A percentile compares a stretch with the other conserved stretches of the same genome.
These are phyloP conservation scores for Pterocarpus santalinus DNA, from an alignment of 306 rosid species.

Conservation along the genomic window DNA sequence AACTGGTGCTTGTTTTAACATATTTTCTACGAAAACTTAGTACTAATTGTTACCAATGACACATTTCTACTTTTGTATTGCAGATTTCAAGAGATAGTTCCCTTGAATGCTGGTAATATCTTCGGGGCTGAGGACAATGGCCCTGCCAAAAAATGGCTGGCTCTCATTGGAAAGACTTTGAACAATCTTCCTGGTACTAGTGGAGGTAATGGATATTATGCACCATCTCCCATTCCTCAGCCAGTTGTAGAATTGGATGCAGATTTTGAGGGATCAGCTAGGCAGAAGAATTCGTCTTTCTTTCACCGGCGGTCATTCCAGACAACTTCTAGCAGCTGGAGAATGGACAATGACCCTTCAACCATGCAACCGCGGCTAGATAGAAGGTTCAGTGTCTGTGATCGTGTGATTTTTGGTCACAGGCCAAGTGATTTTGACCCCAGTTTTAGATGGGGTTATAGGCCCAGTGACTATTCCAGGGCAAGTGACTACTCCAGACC, in stretches of 20 bases:
- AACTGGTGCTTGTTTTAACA: not conserved
- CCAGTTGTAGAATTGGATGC: conserved; percentile 90
- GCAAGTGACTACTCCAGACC: conserved; percentile 86
- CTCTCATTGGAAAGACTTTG: conserved; percentile 88
- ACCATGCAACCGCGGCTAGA: conserved; percentile 77
- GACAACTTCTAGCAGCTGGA: conserved; percentile 82
- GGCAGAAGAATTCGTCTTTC: conserved; percentile 94
- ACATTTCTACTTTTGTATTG: conserved; percentile 39
- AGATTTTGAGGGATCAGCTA: conserved; percentile 93
- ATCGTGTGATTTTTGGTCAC: conserved; percentile 89
- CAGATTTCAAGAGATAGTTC: conserved; percentile 99
- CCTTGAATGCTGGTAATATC: conserved; percentile 95
- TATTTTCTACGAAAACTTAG: conserved; percentile 12
- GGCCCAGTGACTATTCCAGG: conserved; percentile 89
- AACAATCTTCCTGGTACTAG: conserved; percentile 95
- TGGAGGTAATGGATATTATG: conserved; percentile 76
- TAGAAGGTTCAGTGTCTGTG: conserved; percentile 95
- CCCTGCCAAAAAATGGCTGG: conserved; percentile 97
- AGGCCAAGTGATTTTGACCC: conserved; percentile 83
- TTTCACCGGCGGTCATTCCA: conserved; percentile 95
- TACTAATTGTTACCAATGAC: conserved; percentile 32
- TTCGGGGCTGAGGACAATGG: conserved; percentile 98
- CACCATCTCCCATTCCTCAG: conserved; percentile 95
- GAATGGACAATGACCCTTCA: conserved; percentile 87
- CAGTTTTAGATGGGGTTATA: conserved; percentile 76